phyloP scores from a whole-genome alignment of 2,329 filamentous ascomycete genomes.

The Fusarium irregulare region DNA sequence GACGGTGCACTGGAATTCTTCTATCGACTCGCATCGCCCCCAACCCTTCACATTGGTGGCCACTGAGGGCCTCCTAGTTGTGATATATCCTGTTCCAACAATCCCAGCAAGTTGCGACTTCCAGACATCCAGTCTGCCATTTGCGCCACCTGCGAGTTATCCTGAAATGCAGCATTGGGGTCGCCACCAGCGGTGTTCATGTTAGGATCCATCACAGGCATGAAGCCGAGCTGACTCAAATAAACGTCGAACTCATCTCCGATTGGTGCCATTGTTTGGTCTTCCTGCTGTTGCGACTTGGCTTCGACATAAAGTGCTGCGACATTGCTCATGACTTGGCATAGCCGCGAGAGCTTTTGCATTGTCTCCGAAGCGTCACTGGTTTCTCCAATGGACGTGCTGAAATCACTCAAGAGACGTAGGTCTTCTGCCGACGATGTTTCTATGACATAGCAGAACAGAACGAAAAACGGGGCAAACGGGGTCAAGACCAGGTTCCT shows the following conservation, averaged over 20 bases:
- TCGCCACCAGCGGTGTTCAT: slow-evolving; percentile 26
- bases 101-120: slow-evolving; percentile 71
- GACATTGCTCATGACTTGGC: slow-evolving; percentile 70
- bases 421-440: slow-evolving; percentile 65
- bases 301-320: slow-evolving; percentile 71
- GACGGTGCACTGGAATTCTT: background rate
- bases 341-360: slow-evolving; percentile 70
- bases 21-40: slow-evolving; percentile 9
- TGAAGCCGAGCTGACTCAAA: slow-evolving; percentile 71
- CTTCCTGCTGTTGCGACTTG: slow-evolving; percentile 61
- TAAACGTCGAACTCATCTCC: slow-evolving; percentile 73
- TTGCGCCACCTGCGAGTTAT: slow-evolving; percentile 55
- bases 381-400: slow-evolving; percentile 63
- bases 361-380: slow-evolving; percentile 67
- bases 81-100: slow-evolving; percentile 71
- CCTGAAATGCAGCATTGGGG: slow-evolving; percentile 35
- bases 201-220: slow-evolving; percentile 55
- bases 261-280: slow-evolving; percentile 60
- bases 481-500: slow-evolving; percentile 68
- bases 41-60: slow-evolving; percentile 43
- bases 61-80: slow-evolving; percentile 56
- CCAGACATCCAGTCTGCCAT: slow-evolving; percentile 75
- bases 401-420: slow-evolving; percentile 65
- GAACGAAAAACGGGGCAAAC: slow-evolving; percentile 69
- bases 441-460: slow-evolving; percentile 69